Percentiles rank a stretch among this genome's conserved stretches.
These are phyloP conservation scores for Monilinia vaccinii-corymbosi DNA, from an alignment of 2,329 filamentous ascomycete genomes.

Conservation along the genomic window DNA sequence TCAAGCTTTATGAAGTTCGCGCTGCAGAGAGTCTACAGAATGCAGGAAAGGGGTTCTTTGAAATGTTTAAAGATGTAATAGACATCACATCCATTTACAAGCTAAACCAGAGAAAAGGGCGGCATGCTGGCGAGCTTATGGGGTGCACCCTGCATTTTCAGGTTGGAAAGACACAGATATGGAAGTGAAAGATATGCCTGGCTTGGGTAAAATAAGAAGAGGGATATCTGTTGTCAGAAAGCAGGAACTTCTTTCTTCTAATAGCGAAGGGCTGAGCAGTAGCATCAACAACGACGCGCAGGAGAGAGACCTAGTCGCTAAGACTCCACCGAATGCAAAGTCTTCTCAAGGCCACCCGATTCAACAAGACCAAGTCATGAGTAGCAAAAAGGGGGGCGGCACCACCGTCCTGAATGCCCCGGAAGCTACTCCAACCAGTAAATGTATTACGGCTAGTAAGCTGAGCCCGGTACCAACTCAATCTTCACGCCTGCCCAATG, in stretches of 20 bases:
- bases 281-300: neutral
- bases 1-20: neutral
- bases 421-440: neutral
- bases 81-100: neutral
- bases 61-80: neutral
- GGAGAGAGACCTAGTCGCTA: neutral
- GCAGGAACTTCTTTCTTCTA: neutral
- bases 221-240: neutral
- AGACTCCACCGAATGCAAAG: fast-evolving
- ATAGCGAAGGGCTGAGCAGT: neutral
- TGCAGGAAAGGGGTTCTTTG: neutral
- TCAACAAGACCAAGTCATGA: neutral
- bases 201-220: neutral
- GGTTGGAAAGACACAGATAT: neutral
- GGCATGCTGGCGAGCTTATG: neutral
- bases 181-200: neutral
- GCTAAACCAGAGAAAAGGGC: no score
- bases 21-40: neutral
- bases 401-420: neutral
- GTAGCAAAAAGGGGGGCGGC: neutral
- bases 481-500: neutral
- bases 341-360: neutral
- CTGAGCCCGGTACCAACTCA: neutral
- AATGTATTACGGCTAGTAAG: neutral
- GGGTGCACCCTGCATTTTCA: neutral